Conservation (phyloP, 345 rosid species). For the Eucalyptus pauciflora region DNA sequence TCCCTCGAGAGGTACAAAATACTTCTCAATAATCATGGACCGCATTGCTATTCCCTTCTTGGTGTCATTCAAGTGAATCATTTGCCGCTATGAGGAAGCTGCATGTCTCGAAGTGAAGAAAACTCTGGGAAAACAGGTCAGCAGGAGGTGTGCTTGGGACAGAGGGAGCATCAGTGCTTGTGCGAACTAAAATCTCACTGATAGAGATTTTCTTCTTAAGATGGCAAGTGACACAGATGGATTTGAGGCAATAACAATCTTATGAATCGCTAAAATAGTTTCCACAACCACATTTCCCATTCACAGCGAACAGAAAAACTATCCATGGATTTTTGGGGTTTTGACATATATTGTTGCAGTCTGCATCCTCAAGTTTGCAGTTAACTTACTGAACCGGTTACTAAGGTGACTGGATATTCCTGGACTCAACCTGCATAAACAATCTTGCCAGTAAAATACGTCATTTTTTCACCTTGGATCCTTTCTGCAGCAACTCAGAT, state of each 20-base stretch:
- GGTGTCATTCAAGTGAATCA: not conserved
- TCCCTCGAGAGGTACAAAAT: not conserved
- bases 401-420: not conserved
- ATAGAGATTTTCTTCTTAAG: not conserved
- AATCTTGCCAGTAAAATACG: not conserved
- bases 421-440: not conserved
- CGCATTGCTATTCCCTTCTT: not conserved
- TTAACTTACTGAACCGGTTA: not conserved
- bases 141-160: not conserved
- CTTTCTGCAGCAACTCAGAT: not conserved
- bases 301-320: not conserved
- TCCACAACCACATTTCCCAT: not conserved
- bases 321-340: not conserved
- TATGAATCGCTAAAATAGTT: not conserved
- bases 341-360: not conserved
- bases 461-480: not conserved
- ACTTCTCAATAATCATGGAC: not conserved
- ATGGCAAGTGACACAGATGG: not conserved
- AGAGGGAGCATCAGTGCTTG: not conserved
- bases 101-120: not conserved
- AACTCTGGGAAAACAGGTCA: not conserved
- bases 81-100: not conserved
- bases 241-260: not conserved
- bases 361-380: not conserved
- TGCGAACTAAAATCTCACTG: not conserved